A percentile compares a stretch with the other conserved stretches of the same genome.
phyloP scores from a whole-genome alignment of 106 monocot genomes.

The Dendrobium huoshanense region DNA sequence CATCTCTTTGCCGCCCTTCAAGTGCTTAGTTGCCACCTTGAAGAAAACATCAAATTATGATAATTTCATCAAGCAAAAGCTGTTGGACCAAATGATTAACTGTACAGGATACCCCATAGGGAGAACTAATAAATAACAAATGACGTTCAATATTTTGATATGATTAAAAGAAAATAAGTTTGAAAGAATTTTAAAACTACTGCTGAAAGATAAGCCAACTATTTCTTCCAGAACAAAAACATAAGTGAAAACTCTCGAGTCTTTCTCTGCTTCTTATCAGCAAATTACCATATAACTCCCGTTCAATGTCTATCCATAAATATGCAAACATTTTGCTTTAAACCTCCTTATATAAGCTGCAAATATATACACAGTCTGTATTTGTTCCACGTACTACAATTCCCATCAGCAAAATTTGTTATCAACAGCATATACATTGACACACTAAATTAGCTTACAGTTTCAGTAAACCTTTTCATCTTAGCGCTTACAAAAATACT shows the following conservation, averaged over 20 bases:
- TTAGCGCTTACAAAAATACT: not conserved
- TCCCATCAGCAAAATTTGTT: not conserved
- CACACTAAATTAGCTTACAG: not conserved
- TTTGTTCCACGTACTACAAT: not conserved
- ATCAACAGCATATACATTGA: not conserved
- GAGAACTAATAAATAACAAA: not conserved
- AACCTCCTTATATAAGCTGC: not conserved
- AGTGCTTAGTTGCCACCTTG: conserved; percentile 21
- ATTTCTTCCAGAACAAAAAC: not conserved
- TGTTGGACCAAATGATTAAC: not conserved
- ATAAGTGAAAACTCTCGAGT: not conserved
- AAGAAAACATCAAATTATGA: not conserved
- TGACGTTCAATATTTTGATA: not conserved
- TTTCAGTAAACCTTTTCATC: not conserved
- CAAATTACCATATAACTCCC: not conserved
- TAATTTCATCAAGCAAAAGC: not conserved
- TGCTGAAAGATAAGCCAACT: not conserved
- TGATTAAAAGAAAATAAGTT: not conserved
- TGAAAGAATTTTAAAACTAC: not conserved
- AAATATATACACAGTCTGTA: not conserved
- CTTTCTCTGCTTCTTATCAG: not conserved
- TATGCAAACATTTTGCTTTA: not conserved
- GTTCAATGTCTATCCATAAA: not conserved
- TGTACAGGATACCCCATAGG: not conserved
- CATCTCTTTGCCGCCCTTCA: conserved; percentile 69